Evolutionary conservation across 208 protist species (phyloP).

Genomic region (Trypanosoma theileri): DNA sequence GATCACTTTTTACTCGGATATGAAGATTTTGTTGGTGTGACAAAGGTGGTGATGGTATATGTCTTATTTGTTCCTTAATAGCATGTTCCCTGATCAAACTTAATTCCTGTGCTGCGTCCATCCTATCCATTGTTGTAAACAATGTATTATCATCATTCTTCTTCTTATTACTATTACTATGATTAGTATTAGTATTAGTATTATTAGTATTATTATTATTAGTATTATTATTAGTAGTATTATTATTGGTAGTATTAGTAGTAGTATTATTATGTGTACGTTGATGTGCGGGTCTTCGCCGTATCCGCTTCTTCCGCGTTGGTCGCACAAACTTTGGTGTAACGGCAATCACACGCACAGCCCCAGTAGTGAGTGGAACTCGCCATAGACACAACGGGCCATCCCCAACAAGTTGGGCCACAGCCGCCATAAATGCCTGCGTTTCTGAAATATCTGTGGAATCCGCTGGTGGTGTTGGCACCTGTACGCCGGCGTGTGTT

Average conservation of each 20-base stretch:
- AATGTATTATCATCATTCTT: not conserved
- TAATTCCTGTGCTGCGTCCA: too few relatives aligned
- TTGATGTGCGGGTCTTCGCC: not conserved
- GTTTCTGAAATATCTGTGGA: not conserved
- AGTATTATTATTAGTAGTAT: not conserved
- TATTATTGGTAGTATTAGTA: not conserved
- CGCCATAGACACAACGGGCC: constrained; percentile 58
- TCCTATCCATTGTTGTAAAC: too few relatives aligned
- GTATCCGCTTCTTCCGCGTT: constrained; percentile 32
- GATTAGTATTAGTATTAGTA: not conserved
- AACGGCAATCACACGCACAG: constrained; percentile 45
- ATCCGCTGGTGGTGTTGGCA: not conserved
- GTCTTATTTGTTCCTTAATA: too few relatives aligned
- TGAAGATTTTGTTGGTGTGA: too few relatives aligned
- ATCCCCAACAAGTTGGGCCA: constrained; percentile 42
- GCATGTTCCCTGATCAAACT: too few relatives aligned
- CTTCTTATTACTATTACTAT: not conserved
- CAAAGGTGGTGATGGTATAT: too few relatives aligned
- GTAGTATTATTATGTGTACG: not conserved
- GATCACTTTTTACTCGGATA: too few relatives aligned
- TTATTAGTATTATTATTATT: not conserved
- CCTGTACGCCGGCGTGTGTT: not conserved
- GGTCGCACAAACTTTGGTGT: constrained; percentile 53
- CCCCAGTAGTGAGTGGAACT: constrained; percentile 28
- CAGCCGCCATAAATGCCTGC: not conserved